Evolutionary conservation across 306 rosid genomes (phyloP).

Genomic region (Nissolia schottii): DNA sequence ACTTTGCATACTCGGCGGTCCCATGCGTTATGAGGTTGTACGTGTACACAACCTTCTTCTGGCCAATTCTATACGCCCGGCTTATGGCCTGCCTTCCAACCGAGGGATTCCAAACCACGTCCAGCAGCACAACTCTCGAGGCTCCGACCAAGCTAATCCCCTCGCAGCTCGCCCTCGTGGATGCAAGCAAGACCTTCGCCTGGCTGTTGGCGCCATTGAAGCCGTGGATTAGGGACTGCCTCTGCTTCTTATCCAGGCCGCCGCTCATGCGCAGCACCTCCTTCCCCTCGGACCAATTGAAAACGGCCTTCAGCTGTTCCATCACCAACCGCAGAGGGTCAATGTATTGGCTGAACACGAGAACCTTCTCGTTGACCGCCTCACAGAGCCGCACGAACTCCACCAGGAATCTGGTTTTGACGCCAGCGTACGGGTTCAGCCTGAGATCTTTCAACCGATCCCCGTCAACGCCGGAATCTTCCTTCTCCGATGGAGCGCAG

Average conservation of each 20-base stretch:
- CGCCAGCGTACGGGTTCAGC: constrained; percentile 19
- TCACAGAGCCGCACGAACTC: constrained; percentile 30
- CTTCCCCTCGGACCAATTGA: constrained; percentile 21
- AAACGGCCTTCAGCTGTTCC: constrained; percentile 9
- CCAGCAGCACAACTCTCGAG: constrained; percentile 41
- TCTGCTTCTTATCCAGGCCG: neutral
- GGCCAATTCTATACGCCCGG: constrained; percentile 39
- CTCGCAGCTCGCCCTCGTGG: constrained; percentile 32
- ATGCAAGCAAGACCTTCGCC: constrained; percentile 33
- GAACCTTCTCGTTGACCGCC: constrained; percentile 26
- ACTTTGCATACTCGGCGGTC: constrained; percentile 17
- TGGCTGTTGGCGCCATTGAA: constrained; percentile 29
- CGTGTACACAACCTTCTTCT: constrained; percentile 27
- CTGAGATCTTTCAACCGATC: neutral
- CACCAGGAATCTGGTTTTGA: constrained; percentile 35
- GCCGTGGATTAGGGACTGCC: constrained; percentile 7
- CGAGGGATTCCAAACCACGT: constrained; percentile 40
- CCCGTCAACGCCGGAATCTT: constrained; percentile 18
- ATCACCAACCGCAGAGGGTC: constrained; percentile 14
- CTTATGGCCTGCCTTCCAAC: constrained; percentile 39
- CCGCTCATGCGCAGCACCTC: constrained; percentile 26
- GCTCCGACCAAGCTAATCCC: constrained; percentile 38
- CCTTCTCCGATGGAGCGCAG: neutral
- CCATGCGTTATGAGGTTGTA: constrained; percentile 30
- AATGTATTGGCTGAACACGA: constrained; percentile 34